Evolutionary conservation across 2,329 filamentous ascomycete genomes (phyloP).

Genomic region (Pyricularia sp.): DNA sequence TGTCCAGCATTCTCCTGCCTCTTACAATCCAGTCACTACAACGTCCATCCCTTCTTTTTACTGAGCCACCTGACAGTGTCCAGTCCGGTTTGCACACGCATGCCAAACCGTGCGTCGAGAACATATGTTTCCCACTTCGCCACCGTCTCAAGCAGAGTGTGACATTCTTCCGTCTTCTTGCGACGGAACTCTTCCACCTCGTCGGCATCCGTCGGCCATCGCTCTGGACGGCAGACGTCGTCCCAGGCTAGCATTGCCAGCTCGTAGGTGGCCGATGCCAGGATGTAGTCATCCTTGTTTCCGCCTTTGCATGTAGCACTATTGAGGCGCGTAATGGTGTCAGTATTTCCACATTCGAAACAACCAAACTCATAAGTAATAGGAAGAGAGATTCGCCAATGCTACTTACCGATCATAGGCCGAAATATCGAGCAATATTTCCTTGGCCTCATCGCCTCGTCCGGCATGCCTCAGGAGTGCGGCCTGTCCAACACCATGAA

Average conservation of each 20-base stretch:
- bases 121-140: constrained; percentile 63
- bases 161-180: constrained; percentile 50
- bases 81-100: constrained; percentile 62
- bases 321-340: background rate
- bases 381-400: background rate
- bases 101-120: constrained; percentile 64
- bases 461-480: constrained; percentile 57
- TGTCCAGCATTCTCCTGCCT: background rate
- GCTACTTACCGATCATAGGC: constrained; percentile 48
- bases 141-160: constrained; percentile 55
- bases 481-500: constrained; percentile 57
- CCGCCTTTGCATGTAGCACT: constrained; percentile 48
- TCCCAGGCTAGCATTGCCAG: constrained; percentile 75
- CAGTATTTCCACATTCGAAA: background rate
- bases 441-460: constrained; percentile 54
- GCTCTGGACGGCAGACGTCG: constrained; percentile 40
- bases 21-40: background rate
- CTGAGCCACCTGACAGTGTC: constrained; percentile 53
- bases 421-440: constrained; percentile 56
- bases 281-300: constrained; percentile 59
- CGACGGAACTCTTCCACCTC: constrained; percentile 26
- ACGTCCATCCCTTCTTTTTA: constrained; percentile 27
- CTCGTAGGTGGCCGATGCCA: constrained; percentile 76
- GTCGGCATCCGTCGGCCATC: constrained; percentile 15
- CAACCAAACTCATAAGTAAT: background rate